A percentile compares a stretch with the other conserved stretches of the same genome.
These are phyloP conservation scores for Quercus glauca DNA, from an alignment of 306 rosid genomes.

Conservation along the genomic window DNA sequence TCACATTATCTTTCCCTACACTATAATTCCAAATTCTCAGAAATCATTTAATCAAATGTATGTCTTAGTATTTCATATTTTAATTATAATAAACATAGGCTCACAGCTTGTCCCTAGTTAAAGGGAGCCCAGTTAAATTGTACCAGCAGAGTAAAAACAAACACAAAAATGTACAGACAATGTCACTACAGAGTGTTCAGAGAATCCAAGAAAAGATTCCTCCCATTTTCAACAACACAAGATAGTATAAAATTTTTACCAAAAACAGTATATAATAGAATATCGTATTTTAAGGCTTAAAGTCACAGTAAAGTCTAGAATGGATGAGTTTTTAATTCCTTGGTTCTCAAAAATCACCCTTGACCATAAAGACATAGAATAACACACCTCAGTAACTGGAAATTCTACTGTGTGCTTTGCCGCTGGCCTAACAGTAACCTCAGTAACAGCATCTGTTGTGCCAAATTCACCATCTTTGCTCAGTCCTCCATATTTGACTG, in stretches of 20 bases:
- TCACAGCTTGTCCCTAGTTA: neutral
- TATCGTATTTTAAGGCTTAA: neutral
- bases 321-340: neutral
- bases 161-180: neutral
- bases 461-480: conserved; percentile 63
- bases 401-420: conserved; percentile 60
- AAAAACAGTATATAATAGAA: neutral
- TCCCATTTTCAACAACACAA: neutral
- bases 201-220: conserved; percentile 38
- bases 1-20: too few relatives aligned
- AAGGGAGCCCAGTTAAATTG: neutral
- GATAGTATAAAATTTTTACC: neutral
- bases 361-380: conserved; percentile 2
- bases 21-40: too few relatives aligned
- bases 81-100: neutral
- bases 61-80: too few relatives aligned
- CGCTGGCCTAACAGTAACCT: conserved; percentile 54
- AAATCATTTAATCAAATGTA: too few relatives aligned
- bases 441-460: conserved; percentile 49
- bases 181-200: neutral
- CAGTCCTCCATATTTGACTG: conserved; percentile 75
- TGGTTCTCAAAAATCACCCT: conserved; percentile 18
- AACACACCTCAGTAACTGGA: conserved; percentile 59
- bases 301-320: neutral
- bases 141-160: conserved; percentile 2